phyloP scores from a whole-genome alignment of 2,329 filamentous ascomycete species.

The Aspergillus quadricinctus region DNA sequence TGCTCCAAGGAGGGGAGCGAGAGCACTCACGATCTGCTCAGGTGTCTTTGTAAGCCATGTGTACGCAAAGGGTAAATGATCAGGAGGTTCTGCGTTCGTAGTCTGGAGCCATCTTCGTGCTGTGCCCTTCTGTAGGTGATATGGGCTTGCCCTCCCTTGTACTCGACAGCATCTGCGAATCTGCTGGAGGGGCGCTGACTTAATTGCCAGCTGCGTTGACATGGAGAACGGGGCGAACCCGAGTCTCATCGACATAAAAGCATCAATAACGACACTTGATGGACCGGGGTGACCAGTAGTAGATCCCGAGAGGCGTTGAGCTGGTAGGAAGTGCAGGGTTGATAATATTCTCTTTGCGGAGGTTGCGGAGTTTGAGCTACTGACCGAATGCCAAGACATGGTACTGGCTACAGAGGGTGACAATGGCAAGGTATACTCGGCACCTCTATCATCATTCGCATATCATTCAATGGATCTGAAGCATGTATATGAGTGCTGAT shows the following conservation, averaged over 20 bases:
- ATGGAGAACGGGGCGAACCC: constrained; percentile 13
- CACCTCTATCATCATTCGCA: neutral
- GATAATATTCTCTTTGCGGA: neutral
- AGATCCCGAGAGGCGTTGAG: constrained; percentile 1
- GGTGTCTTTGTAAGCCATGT: constrained; percentile 33
- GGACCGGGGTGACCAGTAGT: neutral
- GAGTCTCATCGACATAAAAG: constrained; percentile 19
- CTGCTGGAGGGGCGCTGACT: constrained; percentile 3
- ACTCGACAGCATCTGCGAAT: constrained; percentile 5
- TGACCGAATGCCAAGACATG: neutral
- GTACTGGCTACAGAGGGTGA: neutral
- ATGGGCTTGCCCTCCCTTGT: neutral
- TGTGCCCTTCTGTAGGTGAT: neutral
- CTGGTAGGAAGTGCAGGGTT: neutral
- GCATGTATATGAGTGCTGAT: neutral
- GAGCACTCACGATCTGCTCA: constrained; percentile 23
- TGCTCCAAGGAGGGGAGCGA: neutral
- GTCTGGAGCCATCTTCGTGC: constrained; percentile 16
- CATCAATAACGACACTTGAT: constrained; percentile 8
- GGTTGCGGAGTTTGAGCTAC: neutral
- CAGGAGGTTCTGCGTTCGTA: constrained; percentile 4
- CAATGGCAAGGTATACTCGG: neutral
- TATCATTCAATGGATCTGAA: neutral
- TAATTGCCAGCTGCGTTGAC: constrained; percentile 16
- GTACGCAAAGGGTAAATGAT: constrained; percentile 19